phyloP scores from a whole-genome alignment of 768 basidiomycete genomes.

The Tulasnella sp. region DNA sequence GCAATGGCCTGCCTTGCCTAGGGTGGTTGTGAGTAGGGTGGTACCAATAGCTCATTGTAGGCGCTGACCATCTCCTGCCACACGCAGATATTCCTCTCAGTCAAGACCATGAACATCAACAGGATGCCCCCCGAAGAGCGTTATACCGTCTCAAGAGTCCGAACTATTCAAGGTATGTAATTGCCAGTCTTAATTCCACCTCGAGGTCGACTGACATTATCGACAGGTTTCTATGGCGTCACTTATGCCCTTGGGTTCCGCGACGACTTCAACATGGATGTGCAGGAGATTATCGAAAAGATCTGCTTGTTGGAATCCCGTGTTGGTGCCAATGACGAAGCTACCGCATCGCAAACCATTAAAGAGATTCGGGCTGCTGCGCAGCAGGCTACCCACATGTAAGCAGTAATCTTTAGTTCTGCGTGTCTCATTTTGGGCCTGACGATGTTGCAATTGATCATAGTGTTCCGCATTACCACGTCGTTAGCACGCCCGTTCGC shows the following conservation, averaged over 20 bases:
- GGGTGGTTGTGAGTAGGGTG: constrained; percentile 44
- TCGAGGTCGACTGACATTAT: background rate
- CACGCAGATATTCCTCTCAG: constrained; percentile 47
- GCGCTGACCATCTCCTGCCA: background rate
- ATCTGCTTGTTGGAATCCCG: constrained; percentile 39
- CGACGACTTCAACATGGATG: constrained; percentile 43
- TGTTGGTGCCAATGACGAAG: constrained; percentile 25
- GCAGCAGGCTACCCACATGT: constrained; percentile 45
- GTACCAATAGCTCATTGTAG: background rate
- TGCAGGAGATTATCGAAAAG: constrained; percentile 37
- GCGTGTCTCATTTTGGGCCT: background rate
- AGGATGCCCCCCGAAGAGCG: constrained; percentile 39
- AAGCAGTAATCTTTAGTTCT: background rate
- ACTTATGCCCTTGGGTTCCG: constrained; percentile 50
- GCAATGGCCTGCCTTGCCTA: constrained; percentile 58
- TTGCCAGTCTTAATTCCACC: background rate
- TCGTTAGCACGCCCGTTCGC: constrained; percentile 32
- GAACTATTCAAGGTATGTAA: constrained; percentile 37
- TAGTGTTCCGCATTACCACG: constrained; percentile 49
- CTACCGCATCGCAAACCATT: constrained; percentile 26
- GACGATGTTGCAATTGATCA: background rate
- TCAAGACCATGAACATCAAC: constrained; percentile 40
- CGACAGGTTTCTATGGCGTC: constrained; percentile 47
- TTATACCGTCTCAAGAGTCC: constrained; percentile 46
- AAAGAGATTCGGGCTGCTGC: constrained; percentile 34